phyloP scores from a whole-genome alignment of 805 yeast species.

The Cyberlindnera mycetangii region DNA sequence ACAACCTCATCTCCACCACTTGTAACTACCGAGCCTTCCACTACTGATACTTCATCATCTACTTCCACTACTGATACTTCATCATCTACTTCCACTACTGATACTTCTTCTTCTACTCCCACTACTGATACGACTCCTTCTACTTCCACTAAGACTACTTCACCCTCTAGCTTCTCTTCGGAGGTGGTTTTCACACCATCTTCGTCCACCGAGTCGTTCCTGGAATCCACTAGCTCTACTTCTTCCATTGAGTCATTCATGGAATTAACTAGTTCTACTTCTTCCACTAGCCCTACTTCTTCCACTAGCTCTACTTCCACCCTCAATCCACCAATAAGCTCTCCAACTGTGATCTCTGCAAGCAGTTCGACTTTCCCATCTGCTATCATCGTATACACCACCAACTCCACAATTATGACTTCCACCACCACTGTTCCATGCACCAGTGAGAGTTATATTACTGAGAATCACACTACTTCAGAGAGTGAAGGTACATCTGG shows the following conservation, averaged over 20 bases:
- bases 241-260: no score
- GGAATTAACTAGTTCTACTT: not conserved
- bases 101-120: not conserved
- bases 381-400: conserved; percentile 2
- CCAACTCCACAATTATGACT: not conserved
- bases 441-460: not conserved
- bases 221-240: conserved; percentile 2
- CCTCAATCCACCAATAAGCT: no score
- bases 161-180: not conserved
- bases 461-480: not conserved
- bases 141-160: not conserved
- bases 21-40: not conserved
- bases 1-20: conserved; percentile 4
- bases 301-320: not conserved
- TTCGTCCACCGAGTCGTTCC: not conserved
- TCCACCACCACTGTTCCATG: conserved; percentile 5
- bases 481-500: not conserved
- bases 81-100: not conserved
- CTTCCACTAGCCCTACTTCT: not conserved
- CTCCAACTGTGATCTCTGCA: no score
- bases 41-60: not conserved
- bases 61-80: not conserved
- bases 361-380: no score
- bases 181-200: not conserved
- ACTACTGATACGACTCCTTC: not conserved